Base-by-base conservation (phyloP, 2,329 filamentous ascomycete species). In the Esteya vermicola region DNA sequence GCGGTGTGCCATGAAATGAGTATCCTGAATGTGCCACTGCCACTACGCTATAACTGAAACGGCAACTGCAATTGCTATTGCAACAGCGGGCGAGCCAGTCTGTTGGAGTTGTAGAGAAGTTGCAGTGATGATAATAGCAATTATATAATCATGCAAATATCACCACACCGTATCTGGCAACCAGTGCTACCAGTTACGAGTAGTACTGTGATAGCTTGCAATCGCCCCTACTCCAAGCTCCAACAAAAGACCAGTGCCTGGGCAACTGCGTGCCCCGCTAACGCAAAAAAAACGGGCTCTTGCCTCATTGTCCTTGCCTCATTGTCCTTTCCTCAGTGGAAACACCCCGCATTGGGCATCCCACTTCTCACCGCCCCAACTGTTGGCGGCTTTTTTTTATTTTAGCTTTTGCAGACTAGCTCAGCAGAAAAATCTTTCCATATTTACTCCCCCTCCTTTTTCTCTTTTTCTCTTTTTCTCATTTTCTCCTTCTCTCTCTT, bases 371-470 rank as follows among this genome's bases (percentile, higher is more conserved):
- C 27, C 22, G 19, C 33, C 39, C 39, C 31, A 27, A 28, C 32
- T 23, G 34, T 38, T 20, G n/a, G 19, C 23, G 35, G 33, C 38
- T 42, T 40, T 30, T 37, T 35, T 38, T 45, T 42, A 28, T 38
- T 40, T 45, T 39, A 39, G 35, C 41, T 42, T 30, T 25, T 35
- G 9, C 31, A 27, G 23, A 21, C 26, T 36, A 36, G 20, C 30
- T 38, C 32, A 28, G 18, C 33, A 37, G 40, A 46, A 46, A 44
- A 42, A 16, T 38, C 38, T 44, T 33, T 33, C 26, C n/a, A n/a
- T n/a, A n/a, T 34, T 16, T 16, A 21, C 35, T 31, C 22, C 16
- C 33, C 39, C 39, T 32, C 31, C 28, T 34, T 23, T 34, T 38
- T 20, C 19, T 21, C 23, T 38, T 36, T 39, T 42, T 40, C 32